A percentile compares a stretch with the other conserved stretches of the same genome.
phyloP scores from a whole-genome alignment of 805 yeast species.

The Sungouiella blattae region DNA sequence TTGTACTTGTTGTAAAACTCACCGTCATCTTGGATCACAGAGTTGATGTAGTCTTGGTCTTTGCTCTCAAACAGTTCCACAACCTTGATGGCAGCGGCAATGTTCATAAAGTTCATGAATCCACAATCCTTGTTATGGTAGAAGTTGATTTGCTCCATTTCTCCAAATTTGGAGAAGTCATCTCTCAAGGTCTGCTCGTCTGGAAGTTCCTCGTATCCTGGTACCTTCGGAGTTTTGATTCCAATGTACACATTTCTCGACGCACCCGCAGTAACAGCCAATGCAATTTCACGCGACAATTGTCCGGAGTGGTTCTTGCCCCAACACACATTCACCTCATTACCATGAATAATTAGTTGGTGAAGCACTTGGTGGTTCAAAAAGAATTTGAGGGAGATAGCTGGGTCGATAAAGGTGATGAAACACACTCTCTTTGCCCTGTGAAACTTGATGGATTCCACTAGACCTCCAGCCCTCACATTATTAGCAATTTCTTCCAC shows the following conservation, averaged over 20 bases:
- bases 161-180: slow-evolving; percentile 66
- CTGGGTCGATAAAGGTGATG: slow-evolving; percentile 62
- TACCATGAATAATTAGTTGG: slow-evolving; percentile 59
- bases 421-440: slow-evolving; percentile 60
- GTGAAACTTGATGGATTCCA: slow-evolving; percentile 54
- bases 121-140: slow-evolving; percentile 70
- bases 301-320: slow-evolving; percentile 65
- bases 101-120: slow-evolving; percentile 66
- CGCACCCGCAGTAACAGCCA: slow-evolving; percentile 71
- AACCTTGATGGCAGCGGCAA: slow-evolving; percentile 58
- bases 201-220: too few relatives aligned
- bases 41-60: slow-evolving; percentile 30
- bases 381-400: slow-evolving; percentile 64
- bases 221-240: slow-evolving; percentile 38
- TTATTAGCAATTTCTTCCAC: slow-evolving; percentile 74
- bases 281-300: slow-evolving; percentile 48
- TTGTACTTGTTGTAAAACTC: slow-evolving; percentile 43
- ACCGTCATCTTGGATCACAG: slow-evolving; percentile 33
- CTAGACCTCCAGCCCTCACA: slow-evolving; percentile 69
- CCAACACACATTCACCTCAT: slow-evolving; percentile 67
- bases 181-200: slow-evolving; percentile 46
- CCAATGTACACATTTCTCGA: slow-evolving; percentile 77
- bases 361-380: slow-evolving; percentile 54
- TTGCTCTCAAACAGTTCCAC: slow-evolving; percentile 53
- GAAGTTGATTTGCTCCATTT: slow-evolving; percentile 71